phyloP scores from a whole-genome alignment of 2,329 filamentous ascomycete genomes.

The Monosporascus sp. region DNA sequence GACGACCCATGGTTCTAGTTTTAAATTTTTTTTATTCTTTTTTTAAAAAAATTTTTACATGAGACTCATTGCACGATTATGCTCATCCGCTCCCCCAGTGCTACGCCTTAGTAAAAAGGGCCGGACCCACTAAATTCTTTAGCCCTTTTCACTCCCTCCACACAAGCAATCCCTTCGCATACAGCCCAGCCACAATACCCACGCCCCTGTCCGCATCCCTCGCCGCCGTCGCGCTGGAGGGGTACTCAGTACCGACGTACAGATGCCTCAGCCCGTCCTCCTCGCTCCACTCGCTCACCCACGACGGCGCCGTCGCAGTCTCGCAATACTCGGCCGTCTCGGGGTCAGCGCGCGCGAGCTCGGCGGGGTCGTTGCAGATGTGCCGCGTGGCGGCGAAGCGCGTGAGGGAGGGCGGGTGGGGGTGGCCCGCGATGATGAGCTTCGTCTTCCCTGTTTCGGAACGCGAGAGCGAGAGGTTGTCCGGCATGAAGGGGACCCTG shows the following conservation, averaged over 20 bases:
- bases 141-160: slow-evolving; percentile 7
- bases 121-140: neutral
- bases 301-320: slow-evolving; percentile 6
- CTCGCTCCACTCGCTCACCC: slow-evolving; percentile 29
- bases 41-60: no score
- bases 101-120: no score
- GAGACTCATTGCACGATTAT: no score
- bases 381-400: slow-evolving; percentile 28
- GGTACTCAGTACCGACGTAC: slow-evolving; percentile 27
- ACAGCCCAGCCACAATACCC: slow-evolving; percentile 29
- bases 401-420: slow-evolving; percentile 27
- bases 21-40: no score
- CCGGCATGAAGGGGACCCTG: slow-evolving; percentile 32
- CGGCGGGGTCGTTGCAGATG: slow-evolving; percentile 27
- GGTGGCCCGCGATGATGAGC: slow-evolving; percentile 37
- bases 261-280: slow-evolving; percentile 22
- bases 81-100: no score
- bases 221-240: slow-evolving; percentile 25
- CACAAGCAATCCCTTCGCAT: slow-evolving; percentile 25
- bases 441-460: slow-evolving; percentile 9
- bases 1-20: no score
- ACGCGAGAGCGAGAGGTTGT: slow-evolving; percentile 32
- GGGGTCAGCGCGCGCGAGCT: slow-evolving; percentile 19
- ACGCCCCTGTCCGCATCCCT: slow-evolving; percentile 20
- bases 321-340: slow-evolving; percentile 15